Evolutionary conservation across 306 rosid species (phyloP), one percentile per base, ranked within the genome.

Genomic region (Astragalus membranaceus): DNA sequence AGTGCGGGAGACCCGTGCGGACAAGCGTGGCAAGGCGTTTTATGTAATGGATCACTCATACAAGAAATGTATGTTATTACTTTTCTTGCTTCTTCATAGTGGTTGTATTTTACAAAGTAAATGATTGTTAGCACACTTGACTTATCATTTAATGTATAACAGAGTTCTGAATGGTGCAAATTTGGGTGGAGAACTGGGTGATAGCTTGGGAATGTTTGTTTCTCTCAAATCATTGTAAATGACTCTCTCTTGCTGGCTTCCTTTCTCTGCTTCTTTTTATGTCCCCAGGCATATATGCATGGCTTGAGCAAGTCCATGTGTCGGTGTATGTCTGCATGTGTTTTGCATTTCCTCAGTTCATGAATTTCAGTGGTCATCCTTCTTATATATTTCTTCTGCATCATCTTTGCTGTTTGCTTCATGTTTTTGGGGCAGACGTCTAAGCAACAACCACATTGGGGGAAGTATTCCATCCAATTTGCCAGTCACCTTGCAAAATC

Each of bases 1-100:
- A 73, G 68, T 70, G 98, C 75, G 5, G 97, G 95, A 74, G 98
- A 93, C 80, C 98, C 98, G 0, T 93, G 98, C 5, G 98, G 97
- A 49, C 87, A 93, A 65, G 83, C 67, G 10, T 93, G 97, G 98
- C 98, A 93, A 78, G 98, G 98, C n/a, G 84, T 92, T 72, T 79
- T 23, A 20, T 92, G 98, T 65, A 85, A 88, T 16, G 85, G 82
- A 60, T 75, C 93, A 56, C 37, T 35, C 58, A 92, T 90, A 73
- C 70, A 79, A 78, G 61, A 23, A 75, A 88, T 92, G 98, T 92
- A 84, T 30, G 96, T 54, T 65, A 54, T 16, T 65, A 46, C 71
- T 61, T 39, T 64, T 62, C 64, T 77, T 17, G 52, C 12, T 51
- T 51, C 50, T 54, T 50, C 63, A 39, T 49, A 15, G 56, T 35